A percentile compares a stretch with the other conserved stretches of the same genome.
Evolutionary conservation across 805 yeast species (phyloP).

Genomic region (Nakazawaea laoshanensis): DNA sequence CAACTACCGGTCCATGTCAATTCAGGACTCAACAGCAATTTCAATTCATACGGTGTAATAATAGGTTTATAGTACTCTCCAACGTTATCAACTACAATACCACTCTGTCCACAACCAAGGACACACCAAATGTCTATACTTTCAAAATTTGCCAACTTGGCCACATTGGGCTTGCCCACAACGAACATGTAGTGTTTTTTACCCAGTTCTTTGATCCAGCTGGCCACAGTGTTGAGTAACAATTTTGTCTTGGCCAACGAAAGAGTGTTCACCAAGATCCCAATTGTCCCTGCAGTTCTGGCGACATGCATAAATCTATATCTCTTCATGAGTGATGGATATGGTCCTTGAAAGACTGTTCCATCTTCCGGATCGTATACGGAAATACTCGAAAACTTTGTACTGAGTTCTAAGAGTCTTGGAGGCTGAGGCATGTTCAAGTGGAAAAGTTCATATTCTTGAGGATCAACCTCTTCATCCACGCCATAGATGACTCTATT

Average conservation of each 20-base stretch:
- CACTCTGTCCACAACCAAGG: conserved; percentile 91
- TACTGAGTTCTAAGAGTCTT: conserved; percentile 62
- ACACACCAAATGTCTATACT: conserved; percentile 93
- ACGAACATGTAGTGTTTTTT: conserved; percentile 92
- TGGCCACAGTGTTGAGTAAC: conserved; percentile 53
- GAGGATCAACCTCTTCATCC: conserved; percentile 12
- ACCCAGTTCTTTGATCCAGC: conserved; percentile 61
- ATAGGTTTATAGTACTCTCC: conserved; percentile 87
- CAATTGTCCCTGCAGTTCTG: conserved; percentile 85
- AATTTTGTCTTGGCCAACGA: conserved; percentile 68
- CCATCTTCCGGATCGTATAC: conserved; percentile 35
- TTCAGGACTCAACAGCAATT: conserved; percentile 68
- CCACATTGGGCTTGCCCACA: conserved; percentile 96
- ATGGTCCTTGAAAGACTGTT: conserved; percentile 45
- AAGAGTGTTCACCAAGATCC: conserved; percentile 82
- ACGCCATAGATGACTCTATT: conserved; percentile 24
- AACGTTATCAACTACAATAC: conserved; percentile 71
- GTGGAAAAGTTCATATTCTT: conserved; percentile 57
- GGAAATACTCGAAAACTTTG: conserved; percentile 52
- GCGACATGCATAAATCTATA: conserved; percentile 85
- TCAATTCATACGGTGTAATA: conserved; percentile 86
- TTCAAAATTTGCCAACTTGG: conserved; percentile 93
- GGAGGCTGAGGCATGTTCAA: conserved; percentile 73
- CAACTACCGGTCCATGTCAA: conserved; percentile 90
- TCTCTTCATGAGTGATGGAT: conserved; percentile 73